Percentiles rank a stretch among this genome's conserved stretches.
phyloP scores from a whole-genome alignment of 306 rosid species.

The Cucurbita ficifolia region DNA sequence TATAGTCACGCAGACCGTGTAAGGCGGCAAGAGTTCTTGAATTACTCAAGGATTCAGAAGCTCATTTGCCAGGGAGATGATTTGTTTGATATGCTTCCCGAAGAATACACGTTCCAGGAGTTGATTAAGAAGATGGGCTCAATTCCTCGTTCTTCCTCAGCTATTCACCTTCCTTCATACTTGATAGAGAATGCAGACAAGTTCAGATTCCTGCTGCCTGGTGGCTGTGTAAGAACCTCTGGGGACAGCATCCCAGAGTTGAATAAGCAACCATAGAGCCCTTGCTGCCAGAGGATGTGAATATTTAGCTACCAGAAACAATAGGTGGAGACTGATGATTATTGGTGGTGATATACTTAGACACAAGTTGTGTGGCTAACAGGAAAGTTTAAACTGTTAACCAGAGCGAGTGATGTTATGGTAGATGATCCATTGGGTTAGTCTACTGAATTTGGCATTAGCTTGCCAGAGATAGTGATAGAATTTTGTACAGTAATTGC shows the following conservation, averaged over 20 bases:
- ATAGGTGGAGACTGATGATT: neutral
- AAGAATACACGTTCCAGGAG: conserved; percentile 67
- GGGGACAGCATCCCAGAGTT: neutral
- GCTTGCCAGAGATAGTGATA: neutral
- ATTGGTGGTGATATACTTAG: neutral
- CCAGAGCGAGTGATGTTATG: neutral
- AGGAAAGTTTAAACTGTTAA: neutral
- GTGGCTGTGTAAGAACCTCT: conserved; percentile 66
- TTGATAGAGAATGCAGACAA: conserved; percentile 63
- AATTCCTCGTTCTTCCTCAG: conserved; percentile 71
- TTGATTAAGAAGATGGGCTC: conserved; percentile 73
- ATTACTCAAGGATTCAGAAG: conserved; percentile 55
- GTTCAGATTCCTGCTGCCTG: conserved; percentile 75
- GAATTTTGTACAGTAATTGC: neutral
- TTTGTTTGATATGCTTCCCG: conserved; percentile 81
- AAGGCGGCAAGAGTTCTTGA: conserved; percentile 34
- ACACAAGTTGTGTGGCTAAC: neutral
- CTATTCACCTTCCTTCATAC: conserved; percentile 72
- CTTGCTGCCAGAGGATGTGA: neutral
- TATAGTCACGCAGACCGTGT: conserved; percentile 92
- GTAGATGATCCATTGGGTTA: neutral
- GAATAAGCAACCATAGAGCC: neutral
- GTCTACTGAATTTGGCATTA: neutral
- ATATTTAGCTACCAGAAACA: neutral
- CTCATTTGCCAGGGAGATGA: conserved; percentile 61